Evolutionary conservation across 2,329 filamentous ascomycete species (phyloP).

Genomic region (Alternaria sp.): DNA sequence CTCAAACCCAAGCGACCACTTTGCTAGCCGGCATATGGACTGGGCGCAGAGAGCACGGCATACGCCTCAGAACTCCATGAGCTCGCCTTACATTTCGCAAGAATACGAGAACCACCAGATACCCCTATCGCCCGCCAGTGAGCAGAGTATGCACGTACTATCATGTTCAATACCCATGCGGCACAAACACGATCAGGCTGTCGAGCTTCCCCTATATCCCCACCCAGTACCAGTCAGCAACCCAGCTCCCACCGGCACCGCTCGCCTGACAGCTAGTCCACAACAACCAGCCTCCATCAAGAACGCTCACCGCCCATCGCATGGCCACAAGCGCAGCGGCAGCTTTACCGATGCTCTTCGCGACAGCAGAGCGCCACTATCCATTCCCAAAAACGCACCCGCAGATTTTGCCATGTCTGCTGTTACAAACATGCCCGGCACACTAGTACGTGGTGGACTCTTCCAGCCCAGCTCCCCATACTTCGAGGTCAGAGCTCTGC

Average conservation of each 20-base stretch:
- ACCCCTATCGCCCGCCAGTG: constrained; percentile 54
- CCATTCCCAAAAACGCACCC: constrained; percentile 53
- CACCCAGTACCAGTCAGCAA: constrained; percentile 46
- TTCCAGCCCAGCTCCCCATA: constrained; percentile 83
- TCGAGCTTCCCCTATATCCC: constrained; percentile 49
- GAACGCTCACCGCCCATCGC: constrained; percentile 33
- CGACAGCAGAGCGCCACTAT: constrained; percentile 66
- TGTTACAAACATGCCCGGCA: constrained; percentile 75
- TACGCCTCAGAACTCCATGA: constrained; percentile 46
- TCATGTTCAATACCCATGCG: constrained; percentile 66
- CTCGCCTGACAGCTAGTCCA: constrained; percentile 38
- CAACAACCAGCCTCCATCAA: constrained; percentile 36
- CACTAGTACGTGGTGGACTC: constrained; percentile 84
- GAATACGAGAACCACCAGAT: constrained; percentile 41
- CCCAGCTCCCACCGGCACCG: constrained; percentile 34
- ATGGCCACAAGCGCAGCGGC: constrained; percentile 79
- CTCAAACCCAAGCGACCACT: constrained; percentile 48
- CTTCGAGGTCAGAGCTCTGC: constrained; percentile 62
- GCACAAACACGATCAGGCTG: constrained; percentile 42
- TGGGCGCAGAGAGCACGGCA: constrained; percentile 46
- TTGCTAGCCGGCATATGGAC: constrained; percentile 48
- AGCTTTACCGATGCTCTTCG: constrained; percentile 86
- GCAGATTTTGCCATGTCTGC: constrained; percentile 58
- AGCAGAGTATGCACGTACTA: constrained; percentile 62
- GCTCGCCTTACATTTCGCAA: constrained; percentile 43